A percentile compares a stretch with the other conserved stretches of the same genome.
These are phyloP conservation scores for Aureobasidium sp. DNA, from an alignment of 2,329 filamentous ascomycete genomes.

Conservation along the genomic window DNA sequence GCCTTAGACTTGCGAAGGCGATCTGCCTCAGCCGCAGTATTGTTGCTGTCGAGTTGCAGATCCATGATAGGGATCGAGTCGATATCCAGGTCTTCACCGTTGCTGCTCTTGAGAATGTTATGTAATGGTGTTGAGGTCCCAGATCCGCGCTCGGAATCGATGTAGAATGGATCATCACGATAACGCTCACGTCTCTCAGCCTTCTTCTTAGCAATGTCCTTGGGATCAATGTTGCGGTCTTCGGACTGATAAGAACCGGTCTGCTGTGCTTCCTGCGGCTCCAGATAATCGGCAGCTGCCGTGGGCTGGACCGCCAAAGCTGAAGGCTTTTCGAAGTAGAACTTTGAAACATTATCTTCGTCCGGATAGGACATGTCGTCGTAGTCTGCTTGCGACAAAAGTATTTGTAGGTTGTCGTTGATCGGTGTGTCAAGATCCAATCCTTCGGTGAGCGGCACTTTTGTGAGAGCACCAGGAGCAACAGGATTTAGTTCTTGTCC, in stretches of 20 bases:
- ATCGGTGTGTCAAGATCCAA: slow-evolving; percentile 77
- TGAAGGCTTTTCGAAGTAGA: slow-evolving; percentile 37
- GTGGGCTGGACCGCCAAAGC: slow-evolving; percentile 19
- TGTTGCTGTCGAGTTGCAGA: slow-evolving; percentile 57
- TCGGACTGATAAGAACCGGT: slow-evolving; percentile 36
- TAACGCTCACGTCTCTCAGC: slow-evolving; percentile 74
- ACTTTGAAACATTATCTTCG: slow-evolving; percentile 37
- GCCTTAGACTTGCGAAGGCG: slow-evolving; percentile 8
- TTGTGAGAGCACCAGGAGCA: slow-evolving; percentile 69
- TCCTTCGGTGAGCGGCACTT: slow-evolving; percentile 69
- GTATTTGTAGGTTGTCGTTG: slow-evolving; percentile 59
- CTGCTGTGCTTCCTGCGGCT: slow-evolving; percentile 28
- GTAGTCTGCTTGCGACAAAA: slow-evolving; percentile 51
- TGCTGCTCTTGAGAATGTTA: slow-evolving; percentile 58
- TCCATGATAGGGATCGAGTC: slow-evolving; percentile 96
- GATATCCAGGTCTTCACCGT: slow-evolving; percentile 75
- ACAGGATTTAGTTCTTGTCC: slow-evolving; percentile 91
- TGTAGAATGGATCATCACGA: slow-evolving; percentile 93
- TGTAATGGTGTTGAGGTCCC: slow-evolving; percentile 69
- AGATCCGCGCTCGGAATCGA: slow-evolving; percentile 45
- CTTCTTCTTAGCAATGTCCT: slow-evolving; percentile 65
- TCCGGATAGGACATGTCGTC: slow-evolving; percentile 34
- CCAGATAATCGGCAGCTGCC: slow-evolving; percentile 38
- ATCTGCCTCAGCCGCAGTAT: slow-evolving; percentile 13
- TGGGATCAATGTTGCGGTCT: slow-evolving; percentile 54